Base-by-base conservation (phyloP, 345 rosid species). In the Gossypium arboreum region DNA sequence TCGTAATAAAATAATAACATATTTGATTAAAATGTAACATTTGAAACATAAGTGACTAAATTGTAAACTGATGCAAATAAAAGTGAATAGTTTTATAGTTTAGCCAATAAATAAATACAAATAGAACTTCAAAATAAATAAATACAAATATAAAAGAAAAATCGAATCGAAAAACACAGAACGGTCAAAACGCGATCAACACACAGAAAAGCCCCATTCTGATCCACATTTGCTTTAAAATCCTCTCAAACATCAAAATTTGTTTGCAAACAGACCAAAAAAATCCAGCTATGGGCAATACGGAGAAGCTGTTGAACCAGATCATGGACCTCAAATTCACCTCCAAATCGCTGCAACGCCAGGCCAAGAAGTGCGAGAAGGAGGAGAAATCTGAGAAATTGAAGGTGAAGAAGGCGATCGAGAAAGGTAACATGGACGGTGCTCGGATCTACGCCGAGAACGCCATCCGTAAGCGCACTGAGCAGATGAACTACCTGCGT, bases 361-460 rank as follows among this genome's bases (percentile, higher is more conserved):
- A 95, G 76, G 79, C 94, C 22, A 79, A 91, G 77, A 95, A 95
- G 85, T 95, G 99, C 88, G 99, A 95, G 92, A 95, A 95, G 88
- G 98, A 93, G 10, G 99, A 93, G 93, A 95, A 95, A 51, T 73
- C 93, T n/a, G 99, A 93, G 89, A 93, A 93, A 75, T 77, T 95
- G 75, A 95, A 93, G 84, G 94, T 93, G 44, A 93, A 95, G 87
- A 95, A 95, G 84, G 99, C 99, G 68, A 95, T 93, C 76, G 98
- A 95, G 89, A 95, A 93, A 51, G 99, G 99, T 1, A 95, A 95
- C 79, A 88, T 93, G 97, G 99, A 95, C 73, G 99, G 99, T 16
- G 99, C 93, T 51, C 87, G 99, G 81, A 93, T 95, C 93, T 95
- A 95, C 68, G 98, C 98, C 3, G 99, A 93, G 87, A 95, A 91